These are phyloP conservation scores for Amniculicola lignicola DNA, from an alignment of 495 filamentous ascomycete genomes.

Conservation along the genomic window DNA sequence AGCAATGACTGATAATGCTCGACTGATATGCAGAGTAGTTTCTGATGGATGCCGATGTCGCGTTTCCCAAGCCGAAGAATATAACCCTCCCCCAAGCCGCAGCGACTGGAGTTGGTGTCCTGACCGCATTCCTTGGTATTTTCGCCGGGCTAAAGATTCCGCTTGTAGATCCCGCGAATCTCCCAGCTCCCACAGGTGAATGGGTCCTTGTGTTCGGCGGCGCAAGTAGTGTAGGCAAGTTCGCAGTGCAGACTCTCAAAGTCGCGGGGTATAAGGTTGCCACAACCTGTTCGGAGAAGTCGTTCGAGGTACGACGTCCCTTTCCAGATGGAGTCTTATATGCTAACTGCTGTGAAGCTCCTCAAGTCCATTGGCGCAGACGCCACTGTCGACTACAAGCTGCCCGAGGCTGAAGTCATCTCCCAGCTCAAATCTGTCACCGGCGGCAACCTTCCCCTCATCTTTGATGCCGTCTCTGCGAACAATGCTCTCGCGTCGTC, in stretches of 20 bases:
- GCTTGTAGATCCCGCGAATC: constrained; percentile 26
- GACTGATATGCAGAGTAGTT: constrained; percentile 30
- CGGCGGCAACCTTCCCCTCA: constrained; percentile 40
- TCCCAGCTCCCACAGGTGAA: constrained; percentile 36
- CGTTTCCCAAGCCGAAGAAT: constrained; percentile 41
- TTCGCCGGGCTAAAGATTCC: constrained; percentile 35
- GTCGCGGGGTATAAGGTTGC: constrained; percentile 42
- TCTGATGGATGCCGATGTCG: constrained; percentile 44
- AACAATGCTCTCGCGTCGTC: constrained; percentile 38
- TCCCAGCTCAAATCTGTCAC: constrained; percentile 42
- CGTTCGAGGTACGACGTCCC: constrained; percentile 30
- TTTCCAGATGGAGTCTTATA: not conserved
- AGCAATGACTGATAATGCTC: not conserved
- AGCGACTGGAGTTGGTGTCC: constrained; percentile 45
- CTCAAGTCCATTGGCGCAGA: constrained; percentile 43
- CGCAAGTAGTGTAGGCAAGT: constrained; percentile 47
- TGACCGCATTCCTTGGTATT: constrained; percentile 38
- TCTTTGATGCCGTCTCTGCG: constrained; percentile 45
- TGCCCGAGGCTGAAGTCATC: constrained; percentile 40
- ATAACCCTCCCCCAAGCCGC: constrained; percentile 42
- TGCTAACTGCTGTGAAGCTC: constrained; percentile 17
- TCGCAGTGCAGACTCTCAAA: constrained; percentile 38
- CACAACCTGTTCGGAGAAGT: constrained; percentile 43
- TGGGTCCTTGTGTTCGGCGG: constrained; percentile 49
- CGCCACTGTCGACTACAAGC: constrained; percentile 44